Base-by-base conservation (phyloP, 352 stramenopile species). In the Globisporangium takayamanum region DNA sequence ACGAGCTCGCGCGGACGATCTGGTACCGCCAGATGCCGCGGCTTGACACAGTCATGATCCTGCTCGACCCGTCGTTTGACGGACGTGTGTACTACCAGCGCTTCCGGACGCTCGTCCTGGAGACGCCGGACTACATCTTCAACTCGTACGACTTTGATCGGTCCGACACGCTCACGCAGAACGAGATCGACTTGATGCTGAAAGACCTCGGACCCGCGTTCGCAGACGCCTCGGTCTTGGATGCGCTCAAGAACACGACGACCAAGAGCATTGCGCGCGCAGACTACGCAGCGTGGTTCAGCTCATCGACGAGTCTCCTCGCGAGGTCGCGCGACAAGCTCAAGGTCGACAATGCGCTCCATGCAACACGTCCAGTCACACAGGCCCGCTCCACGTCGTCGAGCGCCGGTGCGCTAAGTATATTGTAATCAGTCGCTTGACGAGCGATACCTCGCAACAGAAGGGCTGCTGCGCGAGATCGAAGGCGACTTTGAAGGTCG, bases 371-470 rank as follows among this genome's bases (percentile, higher is more conserved):
- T 5, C 87, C 92, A 89, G 94, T 22, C 69, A 98, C 11, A 96
- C 94, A 15, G 96, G 93, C 1, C 82, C 80, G 0, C 64, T 92
- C 26, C 75, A 83, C 14, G 79, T 98, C 10, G 84, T 98, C 0
- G 87, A 98, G 68, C 74, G 69, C 22, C 77, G 96, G 15, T 67
- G 95, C 28, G 87, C 96, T 36, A 98, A 98, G 64, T 99, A 96
- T 69, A 73, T 98, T 16, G 87, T 94, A 22, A 91, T 99, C 50
- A 96, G 84, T 44, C 70, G 76, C 16, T 74, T 99, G 1, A 96
- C 87, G 1, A 67, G 74, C 49, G 95, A 99, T 97, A 95, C 57
- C 55, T 98, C 18, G 80, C 78, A 30, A 96, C 72, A 28, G 76
- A 88, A 39, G 74, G 87, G 3, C 52, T 91, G 1, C 53, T 91